These are phyloP conservation scores for Neltuma alba DNA, from an alignment of 306 rosid species.

Conservation along the genomic window DNA sequence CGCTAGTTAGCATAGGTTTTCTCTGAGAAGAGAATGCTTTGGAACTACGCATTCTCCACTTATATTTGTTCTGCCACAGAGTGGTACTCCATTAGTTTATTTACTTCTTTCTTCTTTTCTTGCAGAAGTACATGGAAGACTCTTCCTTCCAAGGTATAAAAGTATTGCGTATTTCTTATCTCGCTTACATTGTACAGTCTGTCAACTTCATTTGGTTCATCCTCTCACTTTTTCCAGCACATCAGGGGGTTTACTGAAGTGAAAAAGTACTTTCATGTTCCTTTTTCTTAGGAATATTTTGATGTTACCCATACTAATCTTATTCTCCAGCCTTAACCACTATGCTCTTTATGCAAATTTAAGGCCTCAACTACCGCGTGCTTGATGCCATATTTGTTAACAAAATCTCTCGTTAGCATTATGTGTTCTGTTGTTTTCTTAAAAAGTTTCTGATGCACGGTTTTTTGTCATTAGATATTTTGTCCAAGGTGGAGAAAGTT, in stretches of 20 bases:
- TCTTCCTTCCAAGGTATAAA: slow-evolving; percentile 83
- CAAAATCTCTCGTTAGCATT: slow-evolving; percentile 11
- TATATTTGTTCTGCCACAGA: slow-evolving; percentile 6
- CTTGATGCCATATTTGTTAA: slow-evolving; percentile 9
- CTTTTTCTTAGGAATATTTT: slow-evolving; percentile 19
- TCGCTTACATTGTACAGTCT: slow-evolving; percentile 19
- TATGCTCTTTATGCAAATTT: slow-evolving; percentile 11
- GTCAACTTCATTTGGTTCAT: slow-evolving; percentile 21
- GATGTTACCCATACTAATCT: slow-evolving; percentile 2
- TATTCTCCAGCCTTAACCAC: not conserved
- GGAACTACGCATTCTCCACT: slow-evolving; percentile 24
- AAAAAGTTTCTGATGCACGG: slow-evolving; percentile 8
- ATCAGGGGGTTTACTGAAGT: slow-evolving; percentile 4
- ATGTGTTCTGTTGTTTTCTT: not conserved
- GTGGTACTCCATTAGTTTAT: not conserved
- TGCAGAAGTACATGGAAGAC: slow-evolving; percentile 90
- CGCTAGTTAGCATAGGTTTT: slow-evolving; percentile 29
- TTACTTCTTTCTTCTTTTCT: slow-evolving; percentile 38
- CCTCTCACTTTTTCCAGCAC: slow-evolving; percentile 3
- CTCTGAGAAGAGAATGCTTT: slow-evolving; percentile 20
- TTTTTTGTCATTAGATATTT: slow-evolving; percentile 64
- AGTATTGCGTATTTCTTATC: slow-evolving; percentile 7
- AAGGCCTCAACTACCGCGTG: slow-evolving; percentile 9
- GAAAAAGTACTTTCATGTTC: not conserved
- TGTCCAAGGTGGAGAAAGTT: slow-evolving; percentile 81